Evolutionary conservation across 1,139 yeast species (phyloP), one percentile per base, ranked within the genome.

Genomic region (Kurtzmaniella quercitrusa): DNA sequence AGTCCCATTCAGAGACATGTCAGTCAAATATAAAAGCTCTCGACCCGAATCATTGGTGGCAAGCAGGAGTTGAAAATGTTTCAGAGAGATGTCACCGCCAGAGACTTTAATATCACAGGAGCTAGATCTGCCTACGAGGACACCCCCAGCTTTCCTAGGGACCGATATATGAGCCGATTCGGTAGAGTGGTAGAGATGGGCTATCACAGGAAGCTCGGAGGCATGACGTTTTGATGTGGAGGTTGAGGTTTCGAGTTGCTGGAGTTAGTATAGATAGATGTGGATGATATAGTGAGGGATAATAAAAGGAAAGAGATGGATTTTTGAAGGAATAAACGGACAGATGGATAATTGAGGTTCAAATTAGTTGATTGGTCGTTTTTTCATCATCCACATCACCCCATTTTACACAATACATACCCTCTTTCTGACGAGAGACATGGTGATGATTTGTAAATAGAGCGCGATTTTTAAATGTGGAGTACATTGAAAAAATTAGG

Each of bases 1-100:
- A 0, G 87, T 77, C 1, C 93, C 93, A 56, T 85, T 85, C 5
- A 86, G 68, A 50, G 89, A 82, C 39, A 69, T 53, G 57, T 85
- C 91, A 2, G 77, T 69, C 16, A 83, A 55, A 48, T 75, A 74
- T 34, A 81, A 59, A 39, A 76, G 62, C 41, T 73, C 76, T 25
- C 70, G 59, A 18, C 63, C 65, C 18, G 67, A 63, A 25, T 66
- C 66, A 21, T 63, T 52, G 3, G 65, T 57, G 46, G 68, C 62
- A 25, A 76, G 57, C 14, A 73, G 62, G 14, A 84, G 58, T 46
- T 74, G 73, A 50, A 89, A 81, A 57, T 85, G 94, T 39, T 68
- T 67, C 0, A 88, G 80, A 1, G 91, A 84, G 10, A 84, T 82
- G 53, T 85, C 91, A 1, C 70, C 65, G 2, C 82, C 85, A 11